Conservation (phyloP, 139 green algal genomes). For the Asterochloris sp. region DNA sequence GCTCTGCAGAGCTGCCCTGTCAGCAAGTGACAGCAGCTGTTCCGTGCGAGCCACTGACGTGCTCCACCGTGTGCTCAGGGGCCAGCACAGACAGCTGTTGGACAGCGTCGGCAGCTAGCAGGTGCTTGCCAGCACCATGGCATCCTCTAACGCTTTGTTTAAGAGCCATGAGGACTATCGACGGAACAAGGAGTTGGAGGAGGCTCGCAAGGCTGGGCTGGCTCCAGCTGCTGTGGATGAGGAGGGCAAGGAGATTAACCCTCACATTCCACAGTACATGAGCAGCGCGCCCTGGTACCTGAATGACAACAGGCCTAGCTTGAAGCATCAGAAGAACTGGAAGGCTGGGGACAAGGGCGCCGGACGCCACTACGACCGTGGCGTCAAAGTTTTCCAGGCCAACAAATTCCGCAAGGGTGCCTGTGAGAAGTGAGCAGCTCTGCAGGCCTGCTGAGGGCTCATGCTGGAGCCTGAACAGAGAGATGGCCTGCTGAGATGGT, state of each 20-base stretch:
- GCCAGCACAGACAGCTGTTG: no score
- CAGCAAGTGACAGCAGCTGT: no score
- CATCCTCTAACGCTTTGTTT: slow-evolving; percentile 32
- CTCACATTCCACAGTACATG: slow-evolving; percentile 99
- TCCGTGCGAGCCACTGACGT: no score
- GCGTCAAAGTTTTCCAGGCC: slow-evolving; percentile 89
- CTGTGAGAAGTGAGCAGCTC: slow-evolving; percentile 90
- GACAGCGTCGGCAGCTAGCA: background rate
- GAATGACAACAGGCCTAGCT: slow-evolving; percentile 73
- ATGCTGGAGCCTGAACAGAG: background rate
- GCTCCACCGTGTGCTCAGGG: no score
- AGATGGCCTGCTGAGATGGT: no score
- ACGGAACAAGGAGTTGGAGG: slow-evolving; percentile 88
- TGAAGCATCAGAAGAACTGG: slow-evolving; percentile 99
- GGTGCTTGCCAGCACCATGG: slow-evolving; percentile 15
- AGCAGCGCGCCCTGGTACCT: slow-evolving; percentile 96
- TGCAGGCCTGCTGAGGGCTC: background rate
- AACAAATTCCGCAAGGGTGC: slow-evolving; percentile 95
- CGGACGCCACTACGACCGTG: slow-evolving; percentile 86
- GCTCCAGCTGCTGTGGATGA: slow-evolving; percentile 77
- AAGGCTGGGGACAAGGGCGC: slow-evolving; percentile 58
- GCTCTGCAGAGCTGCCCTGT: no score
- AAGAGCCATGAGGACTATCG: slow-evolving; percentile 57
- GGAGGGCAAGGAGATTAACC: slow-evolving; percentile 99
- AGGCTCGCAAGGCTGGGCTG: slow-evolving; percentile 46